Base-by-base conservation (phyloP, 129 eudicot species). In the Lonicera japonica region DNA sequence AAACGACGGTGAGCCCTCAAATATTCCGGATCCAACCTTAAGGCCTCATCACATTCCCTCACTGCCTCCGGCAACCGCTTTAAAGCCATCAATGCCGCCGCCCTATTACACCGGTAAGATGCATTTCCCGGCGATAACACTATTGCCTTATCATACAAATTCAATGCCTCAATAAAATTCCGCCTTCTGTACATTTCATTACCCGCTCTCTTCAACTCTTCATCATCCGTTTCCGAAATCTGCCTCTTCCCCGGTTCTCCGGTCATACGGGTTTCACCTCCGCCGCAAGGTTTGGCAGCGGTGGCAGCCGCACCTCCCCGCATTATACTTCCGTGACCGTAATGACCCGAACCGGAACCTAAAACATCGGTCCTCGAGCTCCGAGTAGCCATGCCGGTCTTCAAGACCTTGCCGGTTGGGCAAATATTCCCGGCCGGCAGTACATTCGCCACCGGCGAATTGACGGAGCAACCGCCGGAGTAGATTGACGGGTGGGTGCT, bases 251-350 rank as follows among this genome's bases (percentile, higher is more conserved):
- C 56, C n/a, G 63, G 56, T 43, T 8, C 50, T 29, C 36, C 36
- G 36, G 36, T 6, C 4, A 29, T 29, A 1, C 36, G 2, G 6
- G 6, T 29, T 29, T 29, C 70, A 5, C 25, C 76, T 0, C 70
- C 63, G 20, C 56, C 75, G 38, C 65, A 34, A 36, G 72, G 16
- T 56, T 66, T 80, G 25, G 72, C 60, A 15, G 54, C 71, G 19
- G 66, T 38, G 11, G 36, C 43, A 38, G 43, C 5, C 10, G 5
- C 16, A 3, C 90, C 95, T 1, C 85, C 84, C 4, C 92, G 89
- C 85, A 94, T 85, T 85, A 94, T 88, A 62, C 95, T 94, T 0
- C 95, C 99, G 39, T 85, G 95, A 18, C 99, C 96, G 64, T 94
- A 88, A 66, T 82, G 73, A 0, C 75, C 96, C 29, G 80, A 64